Evolutionary conservation across 1,284 basidiomycete species (phyloP).

Genomic region (Salmacisia buchloeana): DNA sequence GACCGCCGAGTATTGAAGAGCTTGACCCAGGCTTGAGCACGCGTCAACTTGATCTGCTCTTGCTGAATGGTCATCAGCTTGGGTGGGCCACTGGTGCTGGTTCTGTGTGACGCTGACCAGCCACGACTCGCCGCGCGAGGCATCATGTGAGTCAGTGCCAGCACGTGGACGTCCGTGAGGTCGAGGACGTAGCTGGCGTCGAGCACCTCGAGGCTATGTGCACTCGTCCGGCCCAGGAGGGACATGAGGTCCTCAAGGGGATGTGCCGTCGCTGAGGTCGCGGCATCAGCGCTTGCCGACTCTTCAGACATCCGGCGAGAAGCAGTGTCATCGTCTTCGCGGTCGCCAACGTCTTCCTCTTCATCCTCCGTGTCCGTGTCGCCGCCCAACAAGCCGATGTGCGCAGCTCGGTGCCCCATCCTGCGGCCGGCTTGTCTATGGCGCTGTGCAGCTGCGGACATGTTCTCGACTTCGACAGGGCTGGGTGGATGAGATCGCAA

Average conservation of each 20-base stretch:
- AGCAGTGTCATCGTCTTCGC: not conserved
- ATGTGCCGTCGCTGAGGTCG: too few relatives aligned
- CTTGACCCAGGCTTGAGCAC: constrained; percentile 11
- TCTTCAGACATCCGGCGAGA: not conserved
- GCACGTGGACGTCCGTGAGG: constrained; percentile 68
- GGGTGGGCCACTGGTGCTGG: too few relatives aligned
- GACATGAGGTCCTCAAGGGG: not conserved
- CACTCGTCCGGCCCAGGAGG: constrained; percentile 56
- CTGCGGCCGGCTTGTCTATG: not conserved
- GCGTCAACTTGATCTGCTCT: constrained; percentile 3
- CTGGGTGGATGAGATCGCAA: not conserved
- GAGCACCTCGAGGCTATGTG: constrained; percentile 69
- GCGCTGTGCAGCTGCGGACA: not conserved
- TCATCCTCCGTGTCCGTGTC: not conserved
- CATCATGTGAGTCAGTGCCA: constrained; percentile 57
- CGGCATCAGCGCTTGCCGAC: too few relatives aligned
- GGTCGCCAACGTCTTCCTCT: not conserved
- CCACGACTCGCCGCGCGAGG: too few relatives aligned
- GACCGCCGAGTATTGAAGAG: constrained; percentile 28
- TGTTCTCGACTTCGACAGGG: not conserved
- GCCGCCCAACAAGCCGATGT: not conserved
- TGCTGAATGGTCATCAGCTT: constrained; percentile 13
- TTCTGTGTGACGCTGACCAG: too few relatives aligned
- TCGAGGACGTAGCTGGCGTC: constrained; percentile 65
- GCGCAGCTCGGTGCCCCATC: not conserved